phyloP scores from a whole-genome alignment of 129 eudicot species.

The Oenanthe sinensis region DNA sequence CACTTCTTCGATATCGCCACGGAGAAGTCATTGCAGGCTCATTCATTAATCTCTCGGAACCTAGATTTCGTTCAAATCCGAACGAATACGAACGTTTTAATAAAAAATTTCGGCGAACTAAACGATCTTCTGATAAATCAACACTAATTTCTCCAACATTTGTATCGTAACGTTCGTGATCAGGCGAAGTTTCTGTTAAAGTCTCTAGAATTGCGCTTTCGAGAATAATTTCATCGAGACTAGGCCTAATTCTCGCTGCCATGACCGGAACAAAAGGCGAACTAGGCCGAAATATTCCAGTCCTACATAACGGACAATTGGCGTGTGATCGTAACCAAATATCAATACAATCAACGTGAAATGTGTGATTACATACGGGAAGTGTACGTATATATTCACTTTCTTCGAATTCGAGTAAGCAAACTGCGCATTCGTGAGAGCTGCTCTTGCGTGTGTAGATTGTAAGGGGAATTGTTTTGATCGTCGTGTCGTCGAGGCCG shows the following conservation, averaged over 20 bases:
- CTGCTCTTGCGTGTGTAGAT: conserved; percentile 50
- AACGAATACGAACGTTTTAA: conserved; percentile 83
- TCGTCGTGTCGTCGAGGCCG: conserved; percentile 66
- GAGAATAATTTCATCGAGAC: conserved; percentile 64
- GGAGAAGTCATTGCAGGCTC: conserved; percentile 83
- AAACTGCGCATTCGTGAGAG: conserved; percentile 74
- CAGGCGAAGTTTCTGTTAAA: conserved; percentile 23
- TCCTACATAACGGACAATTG: conserved; percentile 86
- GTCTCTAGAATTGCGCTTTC: conserved; percentile 50
- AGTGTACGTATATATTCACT: conserved; percentile 82
- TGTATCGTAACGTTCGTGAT: conserved; percentile 18
- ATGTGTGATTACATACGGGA: conserved; percentile 78
- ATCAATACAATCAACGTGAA: conserved; percentile 92
- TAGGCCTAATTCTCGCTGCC: conserved; percentile 88
- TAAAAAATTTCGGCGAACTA: conserved; percentile 47
- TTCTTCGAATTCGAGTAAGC: conserved; percentile 76
- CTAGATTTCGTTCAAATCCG: conserved; percentile 78
- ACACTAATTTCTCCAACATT: conserved; percentile 35
- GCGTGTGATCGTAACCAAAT: conserved; percentile 91
- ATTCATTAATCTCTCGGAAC: conserved; percentile 61
- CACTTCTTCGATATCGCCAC: conserved; percentile 52
- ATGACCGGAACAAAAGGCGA: conserved; percentile 77
- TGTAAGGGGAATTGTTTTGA: conserved; percentile 73
- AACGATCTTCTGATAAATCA: conserved; percentile 39
- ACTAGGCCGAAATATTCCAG: conserved; percentile 52